Evolutionary conservation across 2,329 filamentous ascomycete species (phyloP).

Genomic region (Chaetomium globosum): DNA sequence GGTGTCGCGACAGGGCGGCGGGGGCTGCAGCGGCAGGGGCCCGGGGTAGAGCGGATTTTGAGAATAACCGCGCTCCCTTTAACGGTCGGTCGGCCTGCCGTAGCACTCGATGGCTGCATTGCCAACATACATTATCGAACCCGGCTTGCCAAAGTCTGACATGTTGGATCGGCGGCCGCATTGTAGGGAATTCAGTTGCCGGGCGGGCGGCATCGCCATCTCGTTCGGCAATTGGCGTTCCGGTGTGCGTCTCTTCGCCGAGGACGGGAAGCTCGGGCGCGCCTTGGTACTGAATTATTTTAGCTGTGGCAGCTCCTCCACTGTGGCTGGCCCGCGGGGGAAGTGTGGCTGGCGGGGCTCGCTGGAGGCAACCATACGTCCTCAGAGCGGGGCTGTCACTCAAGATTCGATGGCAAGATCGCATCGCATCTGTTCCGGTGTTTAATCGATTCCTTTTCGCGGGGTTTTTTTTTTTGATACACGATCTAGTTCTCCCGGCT

Average conservation of each 20-base stretch:
- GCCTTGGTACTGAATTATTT: neutral
- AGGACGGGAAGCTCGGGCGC: neutral
- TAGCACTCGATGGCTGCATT: conserved; percentile 35
- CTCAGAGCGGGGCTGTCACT: neutral
- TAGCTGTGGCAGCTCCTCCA: conserved; percentile 11
- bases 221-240: conserved; percentile 31
- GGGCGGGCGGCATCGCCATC: conserved; percentile 36
- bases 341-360: conserved; percentile 7
- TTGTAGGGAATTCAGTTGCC: conserved; percentile 34
- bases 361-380: too few species aligned
- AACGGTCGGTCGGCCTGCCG: conserved; percentile 19
- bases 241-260: neutral
- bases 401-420: neutral
- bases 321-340: conserved; percentile 12
- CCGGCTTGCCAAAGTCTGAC: conserved; percentile 31
- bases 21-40: conserved; percentile 27
- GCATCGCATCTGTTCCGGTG: too few species aligned
- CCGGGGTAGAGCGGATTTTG: conserved; percentile 33
- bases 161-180: conserved; percentile 35
- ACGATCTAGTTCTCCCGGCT: too few species aligned
- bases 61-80: conserved; percentile 30
- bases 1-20: conserved; percentile 30
- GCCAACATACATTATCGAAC: conserved; percentile 37
- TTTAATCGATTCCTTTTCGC: too few species aligned
- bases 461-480: too few species aligned